Percentiles rank a stretch among this genome's conserved stretches.
phyloP scores from a whole-genome alignment of 2,329 filamentous ascomycete species.

The Penicillium concentricum region DNA sequence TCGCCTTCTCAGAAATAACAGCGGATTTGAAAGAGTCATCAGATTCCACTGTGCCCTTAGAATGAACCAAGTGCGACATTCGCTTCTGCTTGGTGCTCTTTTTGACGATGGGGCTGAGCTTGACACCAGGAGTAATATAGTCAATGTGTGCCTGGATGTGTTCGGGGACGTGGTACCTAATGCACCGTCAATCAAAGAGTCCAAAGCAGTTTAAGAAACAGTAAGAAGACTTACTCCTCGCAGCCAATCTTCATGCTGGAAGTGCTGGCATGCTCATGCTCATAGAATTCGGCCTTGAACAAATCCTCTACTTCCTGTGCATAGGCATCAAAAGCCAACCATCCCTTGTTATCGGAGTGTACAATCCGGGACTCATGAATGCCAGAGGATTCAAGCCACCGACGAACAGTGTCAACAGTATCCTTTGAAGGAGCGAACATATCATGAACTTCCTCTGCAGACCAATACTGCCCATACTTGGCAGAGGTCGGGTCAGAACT shows the following conservation, averaged over 20 bases:
- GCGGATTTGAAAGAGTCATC: not conserved
- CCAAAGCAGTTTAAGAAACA: not conserved
- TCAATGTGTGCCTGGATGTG: slow-evolving; percentile 52
- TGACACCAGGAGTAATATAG: slow-evolving; percentile 58
- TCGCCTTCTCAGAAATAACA: slow-evolving; percentile 15
- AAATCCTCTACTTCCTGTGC: slow-evolving; percentile 55
- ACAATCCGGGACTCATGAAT: slow-evolving; percentile 50
- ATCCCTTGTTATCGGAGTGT: slow-evolving; percentile 53
- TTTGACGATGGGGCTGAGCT: slow-evolving; percentile 41
- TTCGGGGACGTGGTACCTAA: slow-evolving; percentile 51
- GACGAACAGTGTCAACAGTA: slow-evolving; percentile 51
- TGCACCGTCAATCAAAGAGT: not conserved
- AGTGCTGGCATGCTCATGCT: slow-evolving; percentile 46
- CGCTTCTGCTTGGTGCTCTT: slow-evolving; percentile 24
- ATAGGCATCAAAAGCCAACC: slow-evolving; percentile 57
- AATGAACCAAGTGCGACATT: slow-evolving; percentile 17
- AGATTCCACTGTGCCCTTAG: slow-evolving; percentile 5
- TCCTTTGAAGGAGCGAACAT: slow-evolving; percentile 45
- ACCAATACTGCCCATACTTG: slow-evolving; percentile 46
- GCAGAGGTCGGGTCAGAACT: slow-evolving; percentile 44
- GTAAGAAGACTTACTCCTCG: slow-evolving; percentile 38
- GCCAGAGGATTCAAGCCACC: slow-evolving; percentile 56
- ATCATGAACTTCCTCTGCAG: slow-evolving; percentile 43
- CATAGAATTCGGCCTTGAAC: slow-evolving; percentile 54
- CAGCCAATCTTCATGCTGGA: slow-evolving; percentile 31